Base-by-base conservation (phyloP, 2,329 filamentous ascomycete species). In the Catunica adiposa region DNA sequence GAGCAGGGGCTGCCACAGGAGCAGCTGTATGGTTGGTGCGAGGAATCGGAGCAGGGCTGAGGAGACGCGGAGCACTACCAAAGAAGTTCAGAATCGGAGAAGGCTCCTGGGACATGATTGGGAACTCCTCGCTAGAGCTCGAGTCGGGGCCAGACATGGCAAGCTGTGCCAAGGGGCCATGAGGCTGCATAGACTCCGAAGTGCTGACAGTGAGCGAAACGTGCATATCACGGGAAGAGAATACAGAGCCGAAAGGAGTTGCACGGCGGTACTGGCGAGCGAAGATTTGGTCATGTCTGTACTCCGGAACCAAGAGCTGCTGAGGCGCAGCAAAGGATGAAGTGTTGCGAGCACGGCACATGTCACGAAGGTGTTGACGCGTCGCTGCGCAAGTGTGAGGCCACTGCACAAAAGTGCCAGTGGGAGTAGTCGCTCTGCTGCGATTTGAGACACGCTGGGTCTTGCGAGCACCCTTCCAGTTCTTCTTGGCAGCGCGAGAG, bases 371-470 rank as follows among this genome's bases (percentile, higher is more conserved):
- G 58, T 82, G 78, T 50, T 73, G 74, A 34, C 80, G 73, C 15
- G 81, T 84, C 8, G 79, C 77, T 50, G 76, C 76, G 61, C 74
- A 76, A 2, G 78, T 81, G 64, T 83, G 80, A 25, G 80, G 79
- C 80, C 80, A 84, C 61, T 76, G 70, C 38, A 57, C 55, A 53
- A 57, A 57, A 20, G 38, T 29, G 15, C 48, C 48, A 9, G 25
- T 52, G 1, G 55, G 50, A 17, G 50, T 56, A 25, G 26, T 48
- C n/a, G 50, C 22, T 2, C 55, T 38, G 20, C 25, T 20, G 23
- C 52, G 37, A 3, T 34, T 25, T 17, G 29, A 29, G 0, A 1
- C 11, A 34, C 23, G 26, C 22, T 23, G 6, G 29, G 17, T 65
- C 5, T 68, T 62, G 59, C 73, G 79, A 2, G 77, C 73, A 1